Evolutionary conservation across 148 eudicot genomes (phyloP), one percentile per base, ranked within the genome.

Genomic region (Rhododendron ovatum): DNA sequence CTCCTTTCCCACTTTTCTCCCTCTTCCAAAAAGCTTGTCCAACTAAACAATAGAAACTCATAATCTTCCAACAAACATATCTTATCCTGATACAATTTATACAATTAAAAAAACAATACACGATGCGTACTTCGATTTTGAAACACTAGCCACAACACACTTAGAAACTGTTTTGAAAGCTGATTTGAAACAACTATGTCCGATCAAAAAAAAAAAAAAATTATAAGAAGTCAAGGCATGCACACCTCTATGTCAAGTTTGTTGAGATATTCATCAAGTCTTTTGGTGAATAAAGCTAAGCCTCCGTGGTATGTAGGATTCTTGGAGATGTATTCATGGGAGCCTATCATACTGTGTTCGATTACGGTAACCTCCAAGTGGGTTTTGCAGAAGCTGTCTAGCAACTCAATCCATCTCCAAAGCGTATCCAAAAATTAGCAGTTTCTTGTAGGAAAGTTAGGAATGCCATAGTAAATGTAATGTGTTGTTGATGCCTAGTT

Each of bases 241-340:
- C 57, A 51, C 57, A 11, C 57, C 57, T 51, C 13, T 51, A 13
- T 17, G 14, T 51, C 15, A 0, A 43, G 53, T 77, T 77, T 43
- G 53, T 14, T 77, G 80, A 43, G 51, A 76, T 74, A 41, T 5
- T 45, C 81, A 47, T n/a, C 15, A 47, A n/a, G 17, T 26, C 48
- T 1, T 41, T 1, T 1, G 37, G 80, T 39, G 11, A 35, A 7
- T 76, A 17, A 76, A 17, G 48, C 14, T 41, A 76, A 20, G 45
- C 45, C 28, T 78, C 0, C n/a, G 12, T 78, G 55, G 35, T 5
- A 30, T 85, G 84, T 88, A 89, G 91, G 91, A 88, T 90, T 33
- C 91, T 90, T 22, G 91, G 91, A 88, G 91, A 90, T 81, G 88
- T 88, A 45, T 90, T 90, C 87, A 88, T 90, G 91, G 89, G 91